Percentiles rank a stretch among this genome's conserved stretches.
These are phyloP conservation scores for Dimargaris xerosporica DNA, from an alignment of 192 early-diverging fungal genomes.

Conservation along the genomic window DNA sequence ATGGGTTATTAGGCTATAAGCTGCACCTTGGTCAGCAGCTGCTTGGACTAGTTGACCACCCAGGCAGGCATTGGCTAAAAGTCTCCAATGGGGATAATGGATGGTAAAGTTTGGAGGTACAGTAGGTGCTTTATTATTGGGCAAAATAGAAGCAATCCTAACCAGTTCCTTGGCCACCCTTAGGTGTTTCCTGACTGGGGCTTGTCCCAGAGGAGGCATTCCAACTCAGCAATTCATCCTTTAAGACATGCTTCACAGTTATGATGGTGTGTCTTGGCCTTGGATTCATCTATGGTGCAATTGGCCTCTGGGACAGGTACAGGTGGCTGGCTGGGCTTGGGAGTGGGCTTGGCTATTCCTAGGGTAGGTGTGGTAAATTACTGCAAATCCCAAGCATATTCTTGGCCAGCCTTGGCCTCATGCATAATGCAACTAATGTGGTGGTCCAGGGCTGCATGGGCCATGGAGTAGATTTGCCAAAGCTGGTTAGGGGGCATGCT, in stretches of 20 bases:
- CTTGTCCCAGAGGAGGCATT: neutral
- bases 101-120: no score
- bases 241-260: neutral
- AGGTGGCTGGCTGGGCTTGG: neutral
- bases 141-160: no score
- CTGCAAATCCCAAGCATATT: neutral
- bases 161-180: no score
- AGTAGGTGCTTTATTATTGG: no score
- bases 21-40: slow-evolving; percentile 4
- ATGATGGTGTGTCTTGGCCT: neutral
- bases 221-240: neutral
- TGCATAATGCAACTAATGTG: neutral
- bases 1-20: neutral
- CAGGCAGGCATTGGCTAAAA: no score
- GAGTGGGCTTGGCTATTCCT: neutral
- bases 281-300: neutral
- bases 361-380: neutral
- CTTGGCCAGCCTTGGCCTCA: neutral
- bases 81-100: no score
- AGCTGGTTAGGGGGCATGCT: neutral
- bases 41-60: no score
- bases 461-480: neutral
- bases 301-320: neutral
- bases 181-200: no score
- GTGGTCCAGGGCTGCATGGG: neutral